Base-by-base conservation (phyloP, 75 land plant species). In the Pinus taeda region DNA sequence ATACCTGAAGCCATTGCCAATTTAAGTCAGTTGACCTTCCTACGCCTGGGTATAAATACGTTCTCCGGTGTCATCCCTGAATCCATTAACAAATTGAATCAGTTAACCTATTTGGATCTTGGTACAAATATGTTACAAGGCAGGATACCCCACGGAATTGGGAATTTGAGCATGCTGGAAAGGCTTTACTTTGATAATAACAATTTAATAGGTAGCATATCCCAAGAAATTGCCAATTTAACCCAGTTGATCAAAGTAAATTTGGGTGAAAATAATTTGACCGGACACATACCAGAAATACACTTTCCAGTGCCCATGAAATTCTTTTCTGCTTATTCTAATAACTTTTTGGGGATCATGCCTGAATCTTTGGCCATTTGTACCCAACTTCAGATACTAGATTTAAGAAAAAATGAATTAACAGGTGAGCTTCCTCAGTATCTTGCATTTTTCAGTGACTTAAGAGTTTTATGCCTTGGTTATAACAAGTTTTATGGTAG, bases 121-220 rank as follows among this genome's bases (percentile, higher is more conserved):
- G 81, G 84, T 4, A 59, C 55, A 59, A 92, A 90, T 79, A 24
- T 71, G 20, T 78, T 90, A 22, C 74, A 86, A 13, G 93, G 93
- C 22, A 14, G 26, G 4, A 62, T 90, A 9, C 92, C 95, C 0
- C 79, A 71, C 56, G 80, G 74, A 13, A 36, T 93, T 37, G 74
- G 81, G 9, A 80, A 87, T 18, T 57, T 81, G 3, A 83, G 83
- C 6, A 82, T 71, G 37, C 81, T 85, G 74, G 71, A 80, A 79
- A 80, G 82, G 45, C 78, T 92, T 80, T 15, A 79, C 21, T 75
- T 92, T 18, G 71, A 89, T n/a, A 77, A 83, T 8, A 88, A 76
- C 66, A 78, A 72, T 1, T 79, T 93, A 55, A 75, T 70, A 58
- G 96, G 91, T 18, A 36, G 71, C 3, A 89, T 92, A 6, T 90